These are phyloP conservation scores for Alternaria dauci DNA, from an alignment of 2,329 filamentous ascomycete species.

Conservation along the genomic window DNA sequence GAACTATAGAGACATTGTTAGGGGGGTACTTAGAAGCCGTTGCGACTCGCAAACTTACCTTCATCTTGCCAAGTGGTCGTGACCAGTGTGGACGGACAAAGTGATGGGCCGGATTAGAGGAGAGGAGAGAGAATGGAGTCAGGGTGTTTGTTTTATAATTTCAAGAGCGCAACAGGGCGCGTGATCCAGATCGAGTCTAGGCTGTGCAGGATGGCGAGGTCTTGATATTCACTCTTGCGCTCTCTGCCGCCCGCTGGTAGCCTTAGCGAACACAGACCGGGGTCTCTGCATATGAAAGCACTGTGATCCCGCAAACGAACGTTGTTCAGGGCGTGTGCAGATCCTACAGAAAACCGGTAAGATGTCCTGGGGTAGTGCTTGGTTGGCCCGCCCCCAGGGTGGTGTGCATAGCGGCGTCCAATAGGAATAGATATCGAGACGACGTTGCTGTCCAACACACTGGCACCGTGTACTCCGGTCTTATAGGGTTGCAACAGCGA, in stretches of 20 bases:
- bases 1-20: constrained; percentile 31
- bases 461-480: constrained; percentile 17
- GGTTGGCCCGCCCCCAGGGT: constrained; percentile 24
- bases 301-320: constrained; percentile 37
- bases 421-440: constrained; percentile 9
- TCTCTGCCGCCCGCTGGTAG: constrained; percentile 5
- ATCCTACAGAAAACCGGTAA: constrained; percentile 21
- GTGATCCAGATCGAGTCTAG: constrained; percentile 25
- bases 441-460: constrained; percentile 10
- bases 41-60: constrained; percentile 21
- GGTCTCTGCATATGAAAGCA: constrained; percentile 17
- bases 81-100: constrained; percentile 17
- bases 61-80: constrained; percentile 40
- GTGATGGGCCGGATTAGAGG: constrained; percentile 10
- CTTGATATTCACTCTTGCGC: constrained; percentile 20
- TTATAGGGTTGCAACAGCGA: constrained; percentile 12
- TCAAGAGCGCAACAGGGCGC: constrained; percentile 17
- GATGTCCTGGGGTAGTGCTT: constrained; percentile 36
- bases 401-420: constrained; percentile 18
- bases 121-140: constrained; percentile 2
- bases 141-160: constrained; percentile 20
- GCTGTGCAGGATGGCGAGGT: constrained; percentile 21
- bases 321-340: constrained; percentile 17
- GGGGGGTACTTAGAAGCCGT: neutral
- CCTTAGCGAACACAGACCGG: constrained; percentile 9